These are phyloP conservation scores for Rhodomyrtus tomentosa DNA, from an alignment of 345 rosid genomes.

Conservation along the genomic window DNA sequence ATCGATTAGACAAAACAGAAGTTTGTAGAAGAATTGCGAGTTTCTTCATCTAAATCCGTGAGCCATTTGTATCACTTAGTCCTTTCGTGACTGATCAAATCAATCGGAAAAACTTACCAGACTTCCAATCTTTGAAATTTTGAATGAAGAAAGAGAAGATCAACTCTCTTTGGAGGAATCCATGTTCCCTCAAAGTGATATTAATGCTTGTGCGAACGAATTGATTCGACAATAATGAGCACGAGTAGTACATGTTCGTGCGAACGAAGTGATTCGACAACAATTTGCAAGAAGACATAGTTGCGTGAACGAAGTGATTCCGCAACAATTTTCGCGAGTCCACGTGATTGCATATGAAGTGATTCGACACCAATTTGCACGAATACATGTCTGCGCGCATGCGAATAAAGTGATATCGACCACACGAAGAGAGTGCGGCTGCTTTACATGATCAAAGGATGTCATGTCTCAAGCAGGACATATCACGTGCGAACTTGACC, in stretches of 20 bases:
- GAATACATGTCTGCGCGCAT: not conserved
- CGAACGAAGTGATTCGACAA: too few species aligned
- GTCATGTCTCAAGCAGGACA: too few species aligned
- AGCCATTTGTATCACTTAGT: not conserved
- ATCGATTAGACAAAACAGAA: not conserved
- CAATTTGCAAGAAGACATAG: not conserved
- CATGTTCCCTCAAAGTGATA: not conserved
- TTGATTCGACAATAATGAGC: too few species aligned
- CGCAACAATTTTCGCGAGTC: not conserved
- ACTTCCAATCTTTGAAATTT: not conserved
- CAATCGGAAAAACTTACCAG: not conserved
- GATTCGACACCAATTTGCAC: not conserved
- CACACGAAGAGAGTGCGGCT: not conserved
- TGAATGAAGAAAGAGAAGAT: not conserved
- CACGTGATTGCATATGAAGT: not conserved
- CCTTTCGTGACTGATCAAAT: not conserved
- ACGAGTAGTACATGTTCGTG: not conserved
- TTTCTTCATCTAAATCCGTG: not conserved
- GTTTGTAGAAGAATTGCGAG: not conserved
- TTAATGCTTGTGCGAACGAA: too few species aligned
- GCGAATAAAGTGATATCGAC: not conserved
- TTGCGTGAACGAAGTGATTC: not conserved
- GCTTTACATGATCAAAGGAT: not conserved
- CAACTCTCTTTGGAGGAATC: not conserved
- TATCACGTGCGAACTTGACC: too few species aligned